Evolutionary conservation across 306 rosid genomes (phyloP).

Genomic region (Begonia masoniana): DNA sequence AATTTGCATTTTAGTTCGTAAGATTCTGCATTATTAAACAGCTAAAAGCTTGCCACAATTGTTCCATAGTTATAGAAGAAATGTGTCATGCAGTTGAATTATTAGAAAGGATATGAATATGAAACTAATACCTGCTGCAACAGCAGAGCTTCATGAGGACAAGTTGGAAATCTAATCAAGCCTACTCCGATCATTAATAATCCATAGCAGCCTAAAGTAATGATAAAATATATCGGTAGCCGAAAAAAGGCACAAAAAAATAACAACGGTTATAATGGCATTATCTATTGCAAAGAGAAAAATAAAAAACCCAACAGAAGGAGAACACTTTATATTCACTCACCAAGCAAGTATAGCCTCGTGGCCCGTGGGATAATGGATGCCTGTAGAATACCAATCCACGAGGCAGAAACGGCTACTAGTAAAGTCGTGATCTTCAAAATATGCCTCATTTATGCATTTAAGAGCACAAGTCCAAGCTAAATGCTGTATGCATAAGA

Average conservation of each 20-base stretch:
- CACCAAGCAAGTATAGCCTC: conserved; percentile 68
- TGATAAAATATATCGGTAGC: conserved; percentile 53
- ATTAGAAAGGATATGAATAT: background rate
- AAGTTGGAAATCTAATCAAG: conserved; percentile 69
- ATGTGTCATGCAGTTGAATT: background rate
- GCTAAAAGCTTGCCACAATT: too few species aligned
- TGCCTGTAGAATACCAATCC: conserved; percentile 63
- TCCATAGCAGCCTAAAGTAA: conserved; percentile 86
- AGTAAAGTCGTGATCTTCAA: conserved; percentile 52
- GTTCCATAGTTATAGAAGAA: too few species aligned
- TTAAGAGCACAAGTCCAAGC: too few species aligned
- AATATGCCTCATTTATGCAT: conserved; percentile 58
- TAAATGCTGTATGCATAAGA: too few species aligned
- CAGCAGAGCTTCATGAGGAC: conserved; percentile 66
- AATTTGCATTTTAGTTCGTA: background rate
- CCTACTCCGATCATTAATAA: conserved; percentile 88
- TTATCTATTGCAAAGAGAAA: conserved; percentile 2
- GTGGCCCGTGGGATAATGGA: conserved; percentile 41
- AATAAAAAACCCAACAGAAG: conserved; percentile 1
- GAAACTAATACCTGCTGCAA: conserved; percentile 45
- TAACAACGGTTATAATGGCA: conserved; percentile 8
- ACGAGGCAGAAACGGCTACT: conserved; percentile 47
- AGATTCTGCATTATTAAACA: background rate
- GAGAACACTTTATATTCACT: conserved; percentile 13
- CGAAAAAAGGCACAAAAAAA: conserved; percentile 21